phyloP scores from a whole-genome alignment of 2,329 filamentous ascomycete species.

The Sclerotinia spermophila region DNA sequence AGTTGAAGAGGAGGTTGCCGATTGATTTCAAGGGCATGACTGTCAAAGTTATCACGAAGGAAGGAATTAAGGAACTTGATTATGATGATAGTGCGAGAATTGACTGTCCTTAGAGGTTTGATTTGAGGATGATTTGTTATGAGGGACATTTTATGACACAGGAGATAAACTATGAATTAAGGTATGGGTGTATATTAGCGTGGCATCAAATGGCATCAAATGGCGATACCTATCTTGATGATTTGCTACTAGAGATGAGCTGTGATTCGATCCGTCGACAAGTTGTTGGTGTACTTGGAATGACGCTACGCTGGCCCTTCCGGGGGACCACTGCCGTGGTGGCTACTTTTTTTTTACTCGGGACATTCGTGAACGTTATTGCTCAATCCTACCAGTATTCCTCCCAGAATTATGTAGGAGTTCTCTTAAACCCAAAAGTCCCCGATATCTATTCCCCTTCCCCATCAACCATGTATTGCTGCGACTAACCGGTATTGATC shows the following conservation, averaged over 20 bases:
- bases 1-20: conserved; percentile 92
- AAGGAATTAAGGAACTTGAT: conserved; percentile 80
- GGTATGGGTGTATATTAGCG: conserved; percentile 34
- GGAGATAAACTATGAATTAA: conserved; percentile 19
- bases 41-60: conserved; percentile 93
- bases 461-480: neutral
- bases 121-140: neutral
- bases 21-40: conserved; percentile 98
- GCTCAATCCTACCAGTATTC: neutral
- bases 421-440: neutral
- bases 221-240: conserved; percentile 19
- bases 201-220: conserved; percentile 27
- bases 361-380: neutral
- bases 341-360: neutral
- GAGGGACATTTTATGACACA: conserved; percentile 16
- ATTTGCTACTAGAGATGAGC: neutral
- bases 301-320: neutral
- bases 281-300: neutral
- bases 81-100: conserved; percentile 64
- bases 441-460: neutral
- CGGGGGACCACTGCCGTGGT: neutral
- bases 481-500: neutral
- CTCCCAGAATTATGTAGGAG: neutral
- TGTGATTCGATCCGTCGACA: neutral
- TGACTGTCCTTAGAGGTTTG: conserved; percentile 29